Base-by-base conservation (phyloP, 805 yeast genomes). In the Lipomyces sp. region DNA sequence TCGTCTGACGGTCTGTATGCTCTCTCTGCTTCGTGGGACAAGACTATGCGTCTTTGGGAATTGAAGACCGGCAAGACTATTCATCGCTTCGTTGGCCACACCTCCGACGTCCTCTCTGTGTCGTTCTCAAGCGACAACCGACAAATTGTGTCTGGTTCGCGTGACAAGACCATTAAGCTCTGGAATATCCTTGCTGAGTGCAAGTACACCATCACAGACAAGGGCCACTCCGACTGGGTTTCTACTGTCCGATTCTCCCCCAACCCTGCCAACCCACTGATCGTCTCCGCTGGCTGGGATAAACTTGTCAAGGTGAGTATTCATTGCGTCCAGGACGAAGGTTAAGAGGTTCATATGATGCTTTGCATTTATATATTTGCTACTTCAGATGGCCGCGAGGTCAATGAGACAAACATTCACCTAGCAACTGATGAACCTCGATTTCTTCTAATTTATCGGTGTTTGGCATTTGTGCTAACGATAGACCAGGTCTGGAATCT, bases 141-240 rank as follows among this genome's bases (percentile, higher is more conserved):
- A 86, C 96, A 92, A 85, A 92, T 95, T 79, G 97, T 93, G 74
- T 93, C 98, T 82, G 97, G 97, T 83, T 93, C 98, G 76, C 93
- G 99, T 85, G 99, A 95, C 84, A 91, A 91, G 88, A 90, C 98
- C 82, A 92, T 95, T 83, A 93, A 92, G 88, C 92, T 95, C 85
- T 95, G 99, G 99, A 94, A 95, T 89, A 90, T 96, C 84, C 85
- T 92, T 80, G 99, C 98, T 86, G 90, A 90, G 81, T 92, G 97
- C 87, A 87, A 90, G 87, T 88, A 89, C 84, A 91, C 97, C 79
- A 87, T 93, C 84, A 78, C 77, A 68, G 75, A 75, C 69, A 83
- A 87, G 79, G 95, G 96, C 78, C 99, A 95, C 96, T 80, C 87
- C 81, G 99, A 95, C 91, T 95, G 99, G 99, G 97, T 94, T 78